Base-by-base conservation (phyloP, 2,329 filamentous ascomycete genomes). In the Phoma sp. region DNA sequence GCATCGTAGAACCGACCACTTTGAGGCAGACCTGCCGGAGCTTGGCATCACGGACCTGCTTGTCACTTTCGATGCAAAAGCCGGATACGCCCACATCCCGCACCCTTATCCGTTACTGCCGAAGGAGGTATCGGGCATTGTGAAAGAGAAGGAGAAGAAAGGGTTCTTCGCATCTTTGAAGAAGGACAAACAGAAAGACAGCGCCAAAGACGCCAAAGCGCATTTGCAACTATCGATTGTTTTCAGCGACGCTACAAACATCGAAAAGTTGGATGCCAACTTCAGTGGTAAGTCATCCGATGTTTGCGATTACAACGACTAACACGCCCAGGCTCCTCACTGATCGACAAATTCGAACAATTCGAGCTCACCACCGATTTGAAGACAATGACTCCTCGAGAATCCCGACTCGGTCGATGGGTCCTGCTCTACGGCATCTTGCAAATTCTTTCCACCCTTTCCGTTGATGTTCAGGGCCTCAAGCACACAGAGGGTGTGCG, bases 1-100 rank as follows among this genome's bases (percentile, higher is more conserved):
- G 13, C 68, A 69, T 43, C 57, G 63, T 37, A 66, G 59, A 41
- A 56, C 64, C 2, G 64, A 72, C 27, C 55, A 67, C 22, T 79
- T 79, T 66, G 65, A 66, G 8, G 76, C 78, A 22, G 78, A 80
- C 44, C 63, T 74, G 22, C 73, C 73, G 2, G 84, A 84, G 38
- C 75, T 89, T n/a, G 83, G 85, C 1, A 80, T 89, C 60, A 88
- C 86, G 0, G 86, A 89, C 61, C 83, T 89, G 70, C 75, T 90
- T 3, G 66, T 88, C 50, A 80, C 83, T 50, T 90, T 85, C 58
- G 87, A 90, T 72, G 87, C 83, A 57, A 80, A 79, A 46, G 77
- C 84, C 60, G 79, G 81, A 7, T 87, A 84, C 65, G 51, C 65
- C 2, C 74, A 75, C 22, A 73, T 77, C 29, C 73, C 87, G 0